phyloP scores from a whole-genome alignment of 2,329 filamentous ascomycete genomes.

The Microdochium nivale region DNA sequence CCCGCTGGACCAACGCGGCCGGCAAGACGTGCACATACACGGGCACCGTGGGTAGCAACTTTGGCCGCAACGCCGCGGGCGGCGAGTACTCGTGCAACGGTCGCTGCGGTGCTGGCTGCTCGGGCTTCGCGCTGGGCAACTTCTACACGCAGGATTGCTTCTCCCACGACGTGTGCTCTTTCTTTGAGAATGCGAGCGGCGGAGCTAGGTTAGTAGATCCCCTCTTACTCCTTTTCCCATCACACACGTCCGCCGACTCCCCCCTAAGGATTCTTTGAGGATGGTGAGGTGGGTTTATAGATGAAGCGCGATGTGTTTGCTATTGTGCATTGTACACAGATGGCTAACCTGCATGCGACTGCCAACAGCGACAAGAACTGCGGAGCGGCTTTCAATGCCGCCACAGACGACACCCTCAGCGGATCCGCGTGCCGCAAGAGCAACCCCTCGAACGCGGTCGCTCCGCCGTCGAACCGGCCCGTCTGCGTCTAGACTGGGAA shows the following conservation, averaged over 20 bases:
- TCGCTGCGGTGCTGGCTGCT: constrained; percentile 37
- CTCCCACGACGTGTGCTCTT: constrained; percentile 41
- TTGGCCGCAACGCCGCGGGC: constrained; percentile 28
- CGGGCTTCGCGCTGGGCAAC: constrained; percentile 32
- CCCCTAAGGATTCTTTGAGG: neutral
- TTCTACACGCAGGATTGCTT: constrained; percentile 42
- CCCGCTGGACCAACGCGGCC: constrained; percentile 34
- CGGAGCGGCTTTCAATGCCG: constrained; percentile 31
- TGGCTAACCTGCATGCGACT: neutral
- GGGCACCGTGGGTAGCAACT: constrained; percentile 38
- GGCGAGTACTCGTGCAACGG: constrained; percentile 43
- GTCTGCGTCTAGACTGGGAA: constrained; percentile 11
- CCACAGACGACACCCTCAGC: constrained; percentile 31
- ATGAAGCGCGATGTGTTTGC: no score
- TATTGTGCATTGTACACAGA: constrained; percentile 2
- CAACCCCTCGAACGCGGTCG: constrained; percentile 20
- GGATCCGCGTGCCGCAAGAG: constrained; percentile 24
- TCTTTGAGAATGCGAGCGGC: constrained; percentile 37
- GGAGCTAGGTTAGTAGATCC: constrained; percentile 28
- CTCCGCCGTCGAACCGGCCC: constrained; percentile 16
- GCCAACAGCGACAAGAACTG: constrained; percentile 36
- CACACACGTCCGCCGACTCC: neutral
- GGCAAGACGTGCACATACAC: constrained; percentile 32
- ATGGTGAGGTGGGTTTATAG: neutral
- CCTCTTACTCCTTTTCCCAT: neutral